phyloP scores from a whole-genome alignment of 1,284 basidiomycete genomes.

The Sphaerobolus stellatus region DNA sequence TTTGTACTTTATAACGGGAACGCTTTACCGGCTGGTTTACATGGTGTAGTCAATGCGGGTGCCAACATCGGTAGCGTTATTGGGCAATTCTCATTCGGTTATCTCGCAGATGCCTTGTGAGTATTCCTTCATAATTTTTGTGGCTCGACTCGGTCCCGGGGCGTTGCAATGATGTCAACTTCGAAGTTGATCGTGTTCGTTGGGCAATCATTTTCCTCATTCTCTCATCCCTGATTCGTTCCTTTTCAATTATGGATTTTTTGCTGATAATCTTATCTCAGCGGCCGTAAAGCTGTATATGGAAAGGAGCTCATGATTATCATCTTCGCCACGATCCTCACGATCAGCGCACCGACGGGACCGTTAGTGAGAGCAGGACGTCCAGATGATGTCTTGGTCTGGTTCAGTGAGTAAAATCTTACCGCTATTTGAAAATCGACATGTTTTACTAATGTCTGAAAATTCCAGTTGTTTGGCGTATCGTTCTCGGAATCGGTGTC shows the following conservation, averaged over 20 bases:
- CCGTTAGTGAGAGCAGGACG: slow-evolving; percentile 4
- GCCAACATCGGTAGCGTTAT: slow-evolving; percentile 76
- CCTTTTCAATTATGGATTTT: neutral
- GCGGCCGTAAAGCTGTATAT: slow-evolving; percentile 65
- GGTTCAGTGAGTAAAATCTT: slow-evolving; percentile 2
- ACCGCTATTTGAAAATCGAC: neutral
- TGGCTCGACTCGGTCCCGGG: no score
- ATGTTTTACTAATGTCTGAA: neutral
- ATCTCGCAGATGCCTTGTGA: slow-evolving; percentile 60
- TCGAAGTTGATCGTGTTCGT: slow-evolving; percentile 20
- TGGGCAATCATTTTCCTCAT: neutral
- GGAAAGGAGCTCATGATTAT: slow-evolving; percentile 82
- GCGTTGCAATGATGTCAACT: no score
- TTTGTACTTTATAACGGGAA: slow-evolving; percentile 63
- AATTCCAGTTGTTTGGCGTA: slow-evolving; percentile 52
- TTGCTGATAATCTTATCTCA: neutral
- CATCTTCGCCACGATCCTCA: slow-evolving; percentile 67
- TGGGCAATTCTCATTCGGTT: slow-evolving; percentile 72
- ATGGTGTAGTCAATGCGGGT: slow-evolving; percentile 66
- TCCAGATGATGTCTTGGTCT: slow-evolving; percentile 1
- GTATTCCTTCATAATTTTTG: no score
- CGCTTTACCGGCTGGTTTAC: slow-evolving; percentile 52
- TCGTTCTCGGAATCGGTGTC: slow-evolving; percentile 72
- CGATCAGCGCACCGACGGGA: slow-evolving; percentile 51
- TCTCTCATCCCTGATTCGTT: neutral